phyloP scores from a whole-genome alignment of 805 yeast species.

The Lachancea waltii region DNA sequence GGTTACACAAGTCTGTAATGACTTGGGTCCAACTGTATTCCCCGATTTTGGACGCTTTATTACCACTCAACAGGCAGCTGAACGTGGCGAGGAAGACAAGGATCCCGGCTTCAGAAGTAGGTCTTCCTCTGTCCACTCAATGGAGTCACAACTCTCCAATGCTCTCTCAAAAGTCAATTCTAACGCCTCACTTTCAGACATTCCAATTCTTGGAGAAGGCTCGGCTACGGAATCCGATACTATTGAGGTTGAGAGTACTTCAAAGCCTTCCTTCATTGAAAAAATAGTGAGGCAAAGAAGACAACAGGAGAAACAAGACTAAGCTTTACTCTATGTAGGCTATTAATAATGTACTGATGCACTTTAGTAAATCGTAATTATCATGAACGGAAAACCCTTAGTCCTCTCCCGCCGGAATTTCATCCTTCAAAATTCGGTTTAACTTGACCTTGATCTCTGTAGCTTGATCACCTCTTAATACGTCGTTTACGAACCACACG shows the following conservation, averaged over 20 bases:
- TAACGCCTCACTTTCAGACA: constrained; percentile 53
- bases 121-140: constrained; percentile 24
- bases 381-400: too few relatives aligned
- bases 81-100: constrained; percentile 8
- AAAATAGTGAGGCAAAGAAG: constrained; percentile 23
- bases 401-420: constrained; percentile 96
- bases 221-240: constrained; percentile 11
- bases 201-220: constrained; percentile 47
- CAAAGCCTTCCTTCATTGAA: constrained; percentile 18
- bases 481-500: constrained; percentile 71
- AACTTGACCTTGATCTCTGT: constrained; percentile 77
- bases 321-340: not conserved
- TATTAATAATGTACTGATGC: not conserved
- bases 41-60: constrained; percentile 64
- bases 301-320: constrained; percentile 22
- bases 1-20: constrained; percentile 74
- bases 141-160: constrained; percentile 42
- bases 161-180: constrained; percentile 59
- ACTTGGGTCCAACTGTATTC: constrained; percentile 77
- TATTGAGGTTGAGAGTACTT: constrained; percentile 14
- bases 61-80: constrained; percentile 4
- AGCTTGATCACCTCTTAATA: constrained; percentile 68
- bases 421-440: constrained; percentile 74
- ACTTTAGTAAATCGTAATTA: constrained; percentile 1
- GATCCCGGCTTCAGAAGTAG: constrained; percentile 18